Evolutionary conservation across 805 yeast genomes (phyloP), one percentile per base, ranked within the genome.

Genomic region (Priceomyces fermenticarens): DNA sequence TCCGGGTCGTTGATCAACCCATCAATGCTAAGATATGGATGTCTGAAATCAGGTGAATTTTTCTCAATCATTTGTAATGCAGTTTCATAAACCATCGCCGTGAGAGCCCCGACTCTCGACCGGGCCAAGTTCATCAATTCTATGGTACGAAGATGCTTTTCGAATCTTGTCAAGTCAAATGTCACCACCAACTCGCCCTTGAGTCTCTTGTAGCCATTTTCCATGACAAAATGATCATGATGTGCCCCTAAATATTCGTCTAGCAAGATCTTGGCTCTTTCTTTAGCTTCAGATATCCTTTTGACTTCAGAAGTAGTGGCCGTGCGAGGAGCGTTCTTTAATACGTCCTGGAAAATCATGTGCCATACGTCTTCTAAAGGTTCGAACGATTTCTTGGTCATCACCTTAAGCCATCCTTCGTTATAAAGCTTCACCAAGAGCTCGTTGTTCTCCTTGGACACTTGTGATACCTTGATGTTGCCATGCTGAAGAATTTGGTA

Each of bases 401-500:
- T 42, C 37, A 62, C 47, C 17, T 45, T 50, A 35, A 70, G 48
- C 75, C 75, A 70, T 10, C 68, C 66, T 16, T 63, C 71, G 26
- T 42, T 44, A 44, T 55, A 66, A 29, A 70, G 53, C 29, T 43
- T 48, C 28, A 53, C 53, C 37, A 66, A 53, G 16, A 48, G 5
- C 15, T 35, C 38, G 4, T 13, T n/a, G 25, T 20, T 20, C 25
- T 20, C 25, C 25, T 8, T 4, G 25, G 7, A 68, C 46, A 84
- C 88, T 2, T 65, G 60, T 20, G 25, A 20, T 2, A 78, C 65
- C 4, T 80, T 73, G 40, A 88, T 57, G 51, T 81, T 81, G 0
- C 96, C 97, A 40, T 78, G 65, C 3, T 79, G 73, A n/a, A 87
- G 57, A 33, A 88, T 64, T 52, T 84, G 85, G 52, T 83, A 88